Evolutionary conservation across 2,329 filamentous ascomycete species (phyloP).

Genomic region (Cytospora piceicola): DNA sequence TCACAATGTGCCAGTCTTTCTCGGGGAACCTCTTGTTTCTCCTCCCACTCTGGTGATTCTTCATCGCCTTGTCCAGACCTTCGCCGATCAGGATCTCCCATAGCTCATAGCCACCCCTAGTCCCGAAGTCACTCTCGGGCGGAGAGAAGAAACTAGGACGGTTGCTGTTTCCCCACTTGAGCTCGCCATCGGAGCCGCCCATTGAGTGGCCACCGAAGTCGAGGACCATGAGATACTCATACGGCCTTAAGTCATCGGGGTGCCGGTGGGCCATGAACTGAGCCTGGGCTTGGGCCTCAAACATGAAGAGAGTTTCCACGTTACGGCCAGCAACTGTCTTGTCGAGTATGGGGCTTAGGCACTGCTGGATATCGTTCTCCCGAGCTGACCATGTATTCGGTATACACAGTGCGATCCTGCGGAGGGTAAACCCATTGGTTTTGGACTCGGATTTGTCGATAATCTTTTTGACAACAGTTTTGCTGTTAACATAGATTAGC

Average conservation of each 20-base stretch:
- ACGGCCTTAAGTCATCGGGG: not conserved
- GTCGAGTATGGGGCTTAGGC: conserved; percentile 12
- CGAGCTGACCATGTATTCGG: conserved; percentile 18
- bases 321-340: not conserved
- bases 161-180: not conserved
- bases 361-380: conserved; percentile 14
- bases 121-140: conserved; percentile 5
- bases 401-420: conserved; percentile 2
- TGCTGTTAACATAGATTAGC: not conserved
- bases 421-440: not conserved
- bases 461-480: not conserved
- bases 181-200: conserved; percentile 5
- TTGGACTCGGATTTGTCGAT: not conserved
- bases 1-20: not conserved
- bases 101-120: conserved; percentile 11
- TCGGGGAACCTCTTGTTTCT: not conserved
- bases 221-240: conserved; percentile 7
- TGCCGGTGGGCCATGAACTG: conserved; percentile 3
- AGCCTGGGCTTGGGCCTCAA: conserved; percentile 14
- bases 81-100: conserved; percentile 12
- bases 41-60: not conserved
- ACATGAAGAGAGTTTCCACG: not conserved
- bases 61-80: not conserved
- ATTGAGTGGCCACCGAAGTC: conserved; percentile 17
- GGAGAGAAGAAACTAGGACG: conserved; percentile 7